phyloP scores from a whole-genome alignment of 495 filamentous ascomycete species.

The Penicillium cosmopolitanum region DNA sequence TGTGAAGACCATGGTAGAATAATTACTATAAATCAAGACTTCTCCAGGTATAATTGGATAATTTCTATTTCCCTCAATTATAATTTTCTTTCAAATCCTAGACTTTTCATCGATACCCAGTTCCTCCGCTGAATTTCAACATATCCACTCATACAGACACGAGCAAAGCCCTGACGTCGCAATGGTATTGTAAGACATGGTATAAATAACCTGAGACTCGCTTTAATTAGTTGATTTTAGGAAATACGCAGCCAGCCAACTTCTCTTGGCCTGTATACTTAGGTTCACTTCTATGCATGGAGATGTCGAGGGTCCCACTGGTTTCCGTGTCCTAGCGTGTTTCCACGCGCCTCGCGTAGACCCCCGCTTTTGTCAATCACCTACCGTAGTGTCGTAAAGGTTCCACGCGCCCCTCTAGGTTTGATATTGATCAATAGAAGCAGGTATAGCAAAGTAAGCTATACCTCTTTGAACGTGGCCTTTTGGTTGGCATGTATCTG shows the following conservation, averaged over 20 bases:
- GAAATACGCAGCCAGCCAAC: neutral
- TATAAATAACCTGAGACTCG: neutral
- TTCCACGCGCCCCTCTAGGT: slow-evolving; percentile 7
- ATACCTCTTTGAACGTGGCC: neutral
- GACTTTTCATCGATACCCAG: no score
- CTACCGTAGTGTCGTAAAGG: slow-evolving; percentile 7
- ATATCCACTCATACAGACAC: neutral
- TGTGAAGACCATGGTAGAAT: neutral
- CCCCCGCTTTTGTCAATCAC: slow-evolving; percentile 1
- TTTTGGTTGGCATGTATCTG: neutral
- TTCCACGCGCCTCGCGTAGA: slow-evolving; percentile 8
- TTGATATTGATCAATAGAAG: slow-evolving; percentile 7
- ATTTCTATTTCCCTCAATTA: no score
- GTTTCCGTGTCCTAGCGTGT: slow-evolving; percentile 6
- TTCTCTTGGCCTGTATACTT: slow-evolving; percentile 4
- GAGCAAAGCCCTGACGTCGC: neutral
- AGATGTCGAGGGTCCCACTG: slow-evolving; percentile 4
- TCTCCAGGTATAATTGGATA: no score
- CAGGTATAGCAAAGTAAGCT: slow-evolving; percentile 1
- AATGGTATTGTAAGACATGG: slow-evolving; percentile 3
- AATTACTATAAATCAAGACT: no score
- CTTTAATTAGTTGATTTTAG: neutral
- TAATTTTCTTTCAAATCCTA: no score
- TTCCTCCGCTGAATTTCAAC: no score
- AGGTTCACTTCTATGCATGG: slow-evolving; percentile 6